Conservation (phyloP, 257 asterid species). For the Hygrophila difformis region DNA sequence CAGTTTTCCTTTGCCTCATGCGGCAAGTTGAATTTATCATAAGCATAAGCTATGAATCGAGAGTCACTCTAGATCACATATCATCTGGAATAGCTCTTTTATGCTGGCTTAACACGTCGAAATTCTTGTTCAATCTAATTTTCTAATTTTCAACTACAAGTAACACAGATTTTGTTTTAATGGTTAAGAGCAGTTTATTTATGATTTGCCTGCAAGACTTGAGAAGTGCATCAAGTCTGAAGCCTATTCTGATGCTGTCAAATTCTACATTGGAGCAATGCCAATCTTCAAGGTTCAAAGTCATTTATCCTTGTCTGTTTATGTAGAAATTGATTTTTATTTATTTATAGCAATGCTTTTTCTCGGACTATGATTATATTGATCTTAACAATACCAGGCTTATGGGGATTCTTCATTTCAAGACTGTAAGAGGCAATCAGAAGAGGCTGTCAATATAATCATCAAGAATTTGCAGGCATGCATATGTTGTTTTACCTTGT, state of each 20-base stretch:
- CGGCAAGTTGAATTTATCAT: slow-evolving; percentile 15
- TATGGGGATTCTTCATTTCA: slow-evolving; percentile 94
- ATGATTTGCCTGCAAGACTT: slow-evolving; percentile 86
- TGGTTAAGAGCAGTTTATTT: slow-evolving; percentile 89
- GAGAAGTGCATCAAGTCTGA: slow-evolving; percentile 90
- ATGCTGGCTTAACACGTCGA: slow-evolving; percentile 3
- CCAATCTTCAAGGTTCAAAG: slow-evolving; percentile 79
- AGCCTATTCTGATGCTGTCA: slow-evolving; percentile 96
- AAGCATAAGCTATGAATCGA: neutral
- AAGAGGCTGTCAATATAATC: slow-evolving; percentile 62
- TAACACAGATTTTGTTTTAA: slow-evolving; percentile 29
- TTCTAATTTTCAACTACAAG: neutral
- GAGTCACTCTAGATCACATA: neutral
- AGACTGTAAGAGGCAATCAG: slow-evolving; percentile 92
- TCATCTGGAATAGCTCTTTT: slow-evolving; percentile 1
- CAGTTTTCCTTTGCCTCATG: slow-evolving; percentile 10
- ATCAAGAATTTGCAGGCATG: slow-evolving; percentile 70
- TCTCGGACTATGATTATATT: neutral
- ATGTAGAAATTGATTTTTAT: neutral
- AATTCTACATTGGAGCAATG: slow-evolving; percentile 87
- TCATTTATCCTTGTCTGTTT: slow-evolving; percentile 2
- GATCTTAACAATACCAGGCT: slow-evolving; percentile 39
- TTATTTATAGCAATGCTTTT: neutral
- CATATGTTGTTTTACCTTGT: slow-evolving; percentile 13
- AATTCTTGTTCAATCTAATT: neutral